Percentiles rank a stretch among this genome's conserved stretches.
Evolutionary conservation across 2,329 filamentous ascomycete genomes (phyloP).

Genomic region (Fusarium gaditjirri): DNA sequence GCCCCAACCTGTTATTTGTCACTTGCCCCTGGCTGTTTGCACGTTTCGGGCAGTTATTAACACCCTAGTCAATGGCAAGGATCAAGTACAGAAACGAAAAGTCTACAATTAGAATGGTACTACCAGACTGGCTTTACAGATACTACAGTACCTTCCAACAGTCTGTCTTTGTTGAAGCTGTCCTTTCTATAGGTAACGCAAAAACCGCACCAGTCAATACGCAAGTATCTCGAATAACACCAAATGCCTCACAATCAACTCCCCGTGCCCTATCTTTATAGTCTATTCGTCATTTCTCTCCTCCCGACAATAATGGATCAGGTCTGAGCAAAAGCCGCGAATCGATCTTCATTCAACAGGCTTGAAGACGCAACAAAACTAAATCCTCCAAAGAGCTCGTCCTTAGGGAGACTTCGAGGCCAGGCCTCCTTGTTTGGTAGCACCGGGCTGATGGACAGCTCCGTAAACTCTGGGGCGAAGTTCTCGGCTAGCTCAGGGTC

Average conservation of each 20-base stretch:
- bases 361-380: slow-evolving; percentile 71
- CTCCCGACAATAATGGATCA: slow-evolving; percentile 11
- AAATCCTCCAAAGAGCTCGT: slow-evolving; percentile 72
- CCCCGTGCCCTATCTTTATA: not conserved
- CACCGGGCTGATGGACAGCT: slow-evolving; percentile 81
- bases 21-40: not conserved
- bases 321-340: slow-evolving; percentile 45
- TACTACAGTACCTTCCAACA: not conserved
- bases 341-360: slow-evolving; percentile 62
- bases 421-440: slow-evolving; percentile 58
- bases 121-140: not conserved
- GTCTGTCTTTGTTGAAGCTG: not conserved
- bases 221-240: slow-evolving; percentile 4
- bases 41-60: not conserved
- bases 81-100: not conserved
- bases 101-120: not conserved
- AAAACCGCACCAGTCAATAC: slow-evolving; percentile 12
- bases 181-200: slow-evolving; percentile 1
- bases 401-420: slow-evolving; percentile 55
- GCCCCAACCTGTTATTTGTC: not conserved
- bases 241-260: not conserved
- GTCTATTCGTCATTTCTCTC: not conserved
- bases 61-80: not conserved
- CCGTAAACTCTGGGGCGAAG: slow-evolving; percentile 92
- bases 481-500: slow-evolving; percentile 97